Percentiles rank a stretch among this genome's conserved stretches.
Conservation (phyloP, 208 protist species). For the Leishmania aethiopica region DNA sequence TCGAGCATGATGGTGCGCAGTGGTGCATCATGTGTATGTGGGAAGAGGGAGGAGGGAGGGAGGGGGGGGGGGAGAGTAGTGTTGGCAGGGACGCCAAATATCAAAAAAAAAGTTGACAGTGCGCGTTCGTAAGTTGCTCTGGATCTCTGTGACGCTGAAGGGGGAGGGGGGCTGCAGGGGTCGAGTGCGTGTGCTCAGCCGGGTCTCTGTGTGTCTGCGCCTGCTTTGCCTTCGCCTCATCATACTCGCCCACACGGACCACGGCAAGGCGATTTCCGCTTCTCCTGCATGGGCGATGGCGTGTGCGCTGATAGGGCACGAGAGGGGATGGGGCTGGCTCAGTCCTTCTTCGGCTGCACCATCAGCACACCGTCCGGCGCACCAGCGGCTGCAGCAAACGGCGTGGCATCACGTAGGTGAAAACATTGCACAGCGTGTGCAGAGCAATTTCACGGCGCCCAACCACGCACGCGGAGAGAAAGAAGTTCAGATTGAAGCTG, state of each 20-base stretch:
- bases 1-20: background rate
- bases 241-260: background rate
- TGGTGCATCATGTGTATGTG: background rate
- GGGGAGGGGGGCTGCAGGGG: background rate
- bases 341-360: too few relatives aligned
- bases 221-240: background rate
- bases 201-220: background rate
- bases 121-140: background rate
- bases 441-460: conserved; percentile 31
- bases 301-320: background rate
- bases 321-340: background rate
- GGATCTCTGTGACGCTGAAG: background rate
- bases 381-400: conserved; percentile 3
- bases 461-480: conserved; percentile 25
- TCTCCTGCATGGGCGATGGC: background rate
- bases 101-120: background rate
- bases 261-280: background rate
- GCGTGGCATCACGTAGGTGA: conserved; percentile 23
- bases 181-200: background rate
- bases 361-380: background rate
- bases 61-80: too few relatives aligned
- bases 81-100: too few relatives aligned
- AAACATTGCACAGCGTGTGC: conserved; percentile 24
- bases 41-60: too few relatives aligned
- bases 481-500: conserved; percentile 32